These are phyloP conservation scores for Oryza nivara DNA, from an alignment of 176 grass and related monocot genomes.

Conservation along the genomic window DNA sequence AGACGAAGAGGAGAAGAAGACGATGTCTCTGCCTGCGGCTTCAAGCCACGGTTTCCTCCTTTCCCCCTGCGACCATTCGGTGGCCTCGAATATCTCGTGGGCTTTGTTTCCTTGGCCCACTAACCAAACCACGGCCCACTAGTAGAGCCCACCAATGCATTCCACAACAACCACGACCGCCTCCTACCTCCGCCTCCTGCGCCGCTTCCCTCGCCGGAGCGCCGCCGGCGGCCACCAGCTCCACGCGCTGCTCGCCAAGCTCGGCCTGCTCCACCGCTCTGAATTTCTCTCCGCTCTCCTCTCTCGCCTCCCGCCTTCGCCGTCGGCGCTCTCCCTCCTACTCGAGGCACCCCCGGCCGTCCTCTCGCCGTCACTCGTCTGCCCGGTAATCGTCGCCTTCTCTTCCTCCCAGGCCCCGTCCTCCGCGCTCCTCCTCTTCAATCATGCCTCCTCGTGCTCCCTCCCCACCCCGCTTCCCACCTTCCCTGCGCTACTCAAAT, in stretches of 20 bases:
- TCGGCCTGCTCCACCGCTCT: slow-evolving; percentile 42
- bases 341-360: slow-evolving; percentile 19
- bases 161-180: not conserved
- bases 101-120: too few species aligned
- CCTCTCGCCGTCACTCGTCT: slow-evolving; percentile 56
- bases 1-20: not conserved
- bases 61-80: too few species aligned
- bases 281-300: slow-evolving; percentile 49
- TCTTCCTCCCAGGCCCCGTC: slow-evolving; percentile 34
- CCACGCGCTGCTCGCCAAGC: slow-evolving; percentile 60
- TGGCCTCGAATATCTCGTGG: too few species aligned
- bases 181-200: not conserved
- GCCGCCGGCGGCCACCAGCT: slow-evolving; percentile 19
- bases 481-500: slow-evolving; percentile 72
- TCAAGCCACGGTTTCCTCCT: not conserved
- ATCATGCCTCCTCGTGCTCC: slow-evolving; percentile 36
- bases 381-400: slow-evolving; percentile 49
- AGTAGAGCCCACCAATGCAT: too few species aligned
- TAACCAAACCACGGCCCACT: too few species aligned
- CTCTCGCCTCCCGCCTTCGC: slow-evolving; percentile 51
- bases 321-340: slow-evolving; percentile 55
- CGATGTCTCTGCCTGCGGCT: not conserved
- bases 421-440: slow-evolving; percentile 48
- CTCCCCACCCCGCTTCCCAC: slow-evolving; percentile 45
- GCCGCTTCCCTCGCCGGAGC: slow-evolving; percentile 25